Evolutionary conservation across 306 rosid species (phyloP).

Genomic region (Pyrus betulifolia): DNA sequence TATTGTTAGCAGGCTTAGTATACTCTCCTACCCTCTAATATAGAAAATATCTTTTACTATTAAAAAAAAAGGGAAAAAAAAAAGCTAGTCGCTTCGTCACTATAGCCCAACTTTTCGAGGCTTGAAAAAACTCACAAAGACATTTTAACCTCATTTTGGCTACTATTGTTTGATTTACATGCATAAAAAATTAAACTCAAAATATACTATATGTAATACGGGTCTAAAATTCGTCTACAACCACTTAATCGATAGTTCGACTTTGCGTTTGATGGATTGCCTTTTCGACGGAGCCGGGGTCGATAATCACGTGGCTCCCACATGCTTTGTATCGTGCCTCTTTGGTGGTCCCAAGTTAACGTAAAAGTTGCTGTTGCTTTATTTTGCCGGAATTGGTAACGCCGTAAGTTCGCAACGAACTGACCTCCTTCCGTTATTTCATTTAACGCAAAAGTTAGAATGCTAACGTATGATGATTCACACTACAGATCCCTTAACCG

Average conservation of each 20-base stretch:
- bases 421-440: not conserved
- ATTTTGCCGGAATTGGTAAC: not conserved
- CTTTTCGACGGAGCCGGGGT: not conserved
- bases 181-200: accelerated
- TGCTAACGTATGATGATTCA: not conserved
- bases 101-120: too few species aligned
- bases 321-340: not conserved
- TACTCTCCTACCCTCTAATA: too few species aligned
- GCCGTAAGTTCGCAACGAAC: not conserved
- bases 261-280: not conserved
- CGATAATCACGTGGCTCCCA: not conserved
- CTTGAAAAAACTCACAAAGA: accelerated
- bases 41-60: too few species aligned
- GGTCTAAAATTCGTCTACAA: too few species aligned
- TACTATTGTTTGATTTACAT: too few species aligned
- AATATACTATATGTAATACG: accelerated
- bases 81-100: too few species aligned
- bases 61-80: too few species aligned
- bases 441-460: not conserved
- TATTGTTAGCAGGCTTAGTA: too few species aligned
- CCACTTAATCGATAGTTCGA: too few species aligned
- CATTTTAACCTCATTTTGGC: too few species aligned
- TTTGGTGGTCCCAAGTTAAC: not conserved
- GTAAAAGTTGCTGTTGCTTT: not conserved
- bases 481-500: not conserved